Percentiles rank a stretch among this genome's conserved stretches.
phyloP scores from a whole-genome alignment of 2,329 filamentous ascomycete genomes.

The Fusarium agapanthi region DNA sequence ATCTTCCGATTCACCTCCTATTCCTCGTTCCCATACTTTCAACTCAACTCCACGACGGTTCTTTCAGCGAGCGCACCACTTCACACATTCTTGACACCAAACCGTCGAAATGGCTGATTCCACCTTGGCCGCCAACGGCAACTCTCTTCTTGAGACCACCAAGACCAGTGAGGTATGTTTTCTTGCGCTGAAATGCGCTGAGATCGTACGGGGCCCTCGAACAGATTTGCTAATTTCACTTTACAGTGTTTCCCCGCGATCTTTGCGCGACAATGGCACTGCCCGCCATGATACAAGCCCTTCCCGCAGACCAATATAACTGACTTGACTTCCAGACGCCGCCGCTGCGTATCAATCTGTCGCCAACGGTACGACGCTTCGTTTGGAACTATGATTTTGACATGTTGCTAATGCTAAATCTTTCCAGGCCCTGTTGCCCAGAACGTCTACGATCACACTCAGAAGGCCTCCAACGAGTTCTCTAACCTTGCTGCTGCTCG shows the following conservation, averaged over 20 bases:
- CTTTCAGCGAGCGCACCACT: constrained; percentile 19
- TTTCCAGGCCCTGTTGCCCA: constrained; percentile 65
- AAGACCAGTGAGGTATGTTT: constrained; percentile 63
- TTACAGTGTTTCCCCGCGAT: constrained; percentile 17
- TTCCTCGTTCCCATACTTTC: constrained; percentile 2
- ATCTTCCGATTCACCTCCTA: constrained; percentile 22
- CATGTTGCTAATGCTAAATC: constrained; percentile 20
- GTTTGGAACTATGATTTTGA: neutral
- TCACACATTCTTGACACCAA: constrained; percentile 15
- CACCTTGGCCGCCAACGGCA: constrained; percentile 56
- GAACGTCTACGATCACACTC: constrained; percentile 64
- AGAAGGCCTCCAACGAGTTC: constrained; percentile 65
- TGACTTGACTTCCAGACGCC: constrained; percentile 55
- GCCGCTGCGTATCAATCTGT: constrained; percentile 59
- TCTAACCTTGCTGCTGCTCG: constrained; percentile 66
- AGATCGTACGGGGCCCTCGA: constrained; percentile 17
- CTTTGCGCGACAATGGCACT: constrained; percentile 1
- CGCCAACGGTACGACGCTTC: constrained; percentile 54
- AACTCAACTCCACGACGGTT: constrained; percentile 6
- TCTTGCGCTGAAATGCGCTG: constrained; percentile 28
- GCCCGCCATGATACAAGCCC: neutral
- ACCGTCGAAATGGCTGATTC: constrained; percentile 44
- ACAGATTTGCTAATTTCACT: constrained; percentile 35
- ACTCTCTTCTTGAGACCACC: constrained; percentile 55
- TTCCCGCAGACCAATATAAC: constrained; percentile 22